Percentiles rank a stretch among this genome's conserved stretches.
phyloP scores from a whole-genome alignment of 176 grass and related monocot genomes.

The Poa pratensis region DNA sequence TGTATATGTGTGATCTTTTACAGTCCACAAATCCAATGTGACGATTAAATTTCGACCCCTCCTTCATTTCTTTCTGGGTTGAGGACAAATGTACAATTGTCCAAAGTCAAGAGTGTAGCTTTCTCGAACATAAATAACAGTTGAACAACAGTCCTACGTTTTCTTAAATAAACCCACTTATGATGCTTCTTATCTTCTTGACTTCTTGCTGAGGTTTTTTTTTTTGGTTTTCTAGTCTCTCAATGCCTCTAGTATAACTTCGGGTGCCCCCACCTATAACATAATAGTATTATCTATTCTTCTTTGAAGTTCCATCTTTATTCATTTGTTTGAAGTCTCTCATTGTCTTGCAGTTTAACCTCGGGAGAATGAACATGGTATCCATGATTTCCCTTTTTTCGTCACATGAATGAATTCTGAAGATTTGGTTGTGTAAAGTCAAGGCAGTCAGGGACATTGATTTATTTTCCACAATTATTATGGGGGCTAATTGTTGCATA shows the following conservation, averaged over 20 bases:
- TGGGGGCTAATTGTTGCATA: constrained; percentile 73
- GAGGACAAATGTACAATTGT: background rate
- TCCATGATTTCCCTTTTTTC: background rate
- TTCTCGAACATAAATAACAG: background rate
- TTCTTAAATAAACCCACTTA: constrained; percentile 28
- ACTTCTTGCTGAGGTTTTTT: constrained; percentile 2
- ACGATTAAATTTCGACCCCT: background rate
- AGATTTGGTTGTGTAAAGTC: constrained; percentile 26
- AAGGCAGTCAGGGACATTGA: constrained; percentile 17
- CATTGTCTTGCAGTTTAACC: constrained; percentile 36
- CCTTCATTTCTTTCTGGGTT: background rate
- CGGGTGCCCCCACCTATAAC: constrained; percentile 17
- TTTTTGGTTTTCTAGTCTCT: background rate
- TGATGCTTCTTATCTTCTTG: constrained; percentile 26
- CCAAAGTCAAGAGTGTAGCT: background rate
- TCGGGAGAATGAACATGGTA: constrained; percentile 20
- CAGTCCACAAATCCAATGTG: background rate
- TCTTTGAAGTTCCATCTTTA: background rate
- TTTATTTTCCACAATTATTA: constrained; percentile 36
- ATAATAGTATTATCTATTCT: background rate
- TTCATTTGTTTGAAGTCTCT: constrained; percentile 11
- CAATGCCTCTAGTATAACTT: constrained; percentile 12
- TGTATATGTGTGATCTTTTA: background rate
- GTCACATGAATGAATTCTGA: constrained; percentile 30
- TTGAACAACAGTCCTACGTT: background rate